Evolutionary conservation across 2,329 filamentous ascomycete species (phyloP).

Genomic region (Botryosphaeria dothidea): DNA sequence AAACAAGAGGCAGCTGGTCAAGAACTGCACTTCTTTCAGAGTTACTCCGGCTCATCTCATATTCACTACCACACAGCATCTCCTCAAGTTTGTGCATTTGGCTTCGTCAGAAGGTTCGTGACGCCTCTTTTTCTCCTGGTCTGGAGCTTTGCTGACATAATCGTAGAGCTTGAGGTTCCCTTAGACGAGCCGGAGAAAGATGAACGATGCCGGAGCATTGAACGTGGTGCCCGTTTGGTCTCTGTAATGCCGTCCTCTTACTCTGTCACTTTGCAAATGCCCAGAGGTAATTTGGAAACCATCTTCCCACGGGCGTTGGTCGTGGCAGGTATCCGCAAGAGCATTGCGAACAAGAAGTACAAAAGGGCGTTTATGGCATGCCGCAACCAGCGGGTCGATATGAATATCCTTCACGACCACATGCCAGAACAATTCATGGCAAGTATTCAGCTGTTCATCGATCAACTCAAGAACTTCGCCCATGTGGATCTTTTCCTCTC

Average conservation of each 20-base stretch:
- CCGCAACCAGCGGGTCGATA: slow-evolving; percentile 89
- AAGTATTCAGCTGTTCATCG: slow-evolving; percentile 74
- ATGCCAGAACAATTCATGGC: slow-evolving; percentile 81
- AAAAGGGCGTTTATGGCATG: slow-evolving; percentile 82
- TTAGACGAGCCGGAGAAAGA: slow-evolving; percentile 87
- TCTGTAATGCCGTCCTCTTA: slow-evolving; percentile 88
- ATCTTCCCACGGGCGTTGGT: slow-evolving; percentile 93
- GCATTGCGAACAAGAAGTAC: slow-evolving; percentile 81
- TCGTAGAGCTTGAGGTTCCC: slow-evolving; percentile 74
- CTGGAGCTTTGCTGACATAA: background rate
- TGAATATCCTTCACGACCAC: slow-evolving; percentile 97
- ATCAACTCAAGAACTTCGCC: slow-evolving; percentile 78
- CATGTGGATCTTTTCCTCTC: slow-evolving; percentile 91
- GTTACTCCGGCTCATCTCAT: slow-evolving; percentile 81
- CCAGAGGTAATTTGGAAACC: slow-evolving; percentile 91
- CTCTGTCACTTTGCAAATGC: slow-evolving; percentile 88
- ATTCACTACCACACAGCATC: slow-evolving; percentile 87
- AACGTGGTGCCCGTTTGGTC: slow-evolving; percentile 83
- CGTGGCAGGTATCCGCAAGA: slow-evolving; percentile 79
- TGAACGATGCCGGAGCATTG: slow-evolving; percentile 87
- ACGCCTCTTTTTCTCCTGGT: slow-evolving; percentile 28
- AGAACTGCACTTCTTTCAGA: slow-evolving; percentile 90
- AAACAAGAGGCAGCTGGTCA: slow-evolving; percentile 70
- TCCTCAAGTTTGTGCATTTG: slow-evolving; percentile 92
- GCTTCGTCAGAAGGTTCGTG: slow-evolving; percentile 60